Conservation (phyloP, 345 rosid genomes). For the Salix suchowensis region DNA sequence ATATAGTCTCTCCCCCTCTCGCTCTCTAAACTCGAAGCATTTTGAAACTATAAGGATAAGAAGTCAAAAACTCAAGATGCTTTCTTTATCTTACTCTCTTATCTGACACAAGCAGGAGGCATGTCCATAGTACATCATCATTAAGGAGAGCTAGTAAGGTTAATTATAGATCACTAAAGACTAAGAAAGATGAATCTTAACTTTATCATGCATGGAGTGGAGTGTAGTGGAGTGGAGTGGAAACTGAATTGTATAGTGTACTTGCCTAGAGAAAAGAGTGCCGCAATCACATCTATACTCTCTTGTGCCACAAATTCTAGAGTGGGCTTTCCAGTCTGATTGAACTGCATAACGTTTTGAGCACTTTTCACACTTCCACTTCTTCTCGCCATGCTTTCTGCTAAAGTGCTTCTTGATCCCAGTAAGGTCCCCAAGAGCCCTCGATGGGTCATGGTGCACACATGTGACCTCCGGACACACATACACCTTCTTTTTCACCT, state of each 20-base stretch:
- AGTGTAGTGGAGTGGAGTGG: background rate
- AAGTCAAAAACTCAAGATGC: background rate
- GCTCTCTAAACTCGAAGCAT: background rate
- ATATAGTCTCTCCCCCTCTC: background rate
- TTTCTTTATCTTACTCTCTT: background rate
- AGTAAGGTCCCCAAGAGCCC: constrained; percentile 66
- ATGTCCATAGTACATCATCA: background rate
- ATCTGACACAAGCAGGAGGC: background rate
- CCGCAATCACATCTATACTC: constrained; percentile 63
- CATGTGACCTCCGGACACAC: constrained; percentile 53
- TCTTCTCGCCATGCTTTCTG: constrained; percentile 65
- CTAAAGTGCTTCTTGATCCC: constrained; percentile 60
- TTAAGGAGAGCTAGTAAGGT: background rate
- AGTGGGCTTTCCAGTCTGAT: constrained; percentile 68
- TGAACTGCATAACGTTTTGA: constrained; percentile 58
- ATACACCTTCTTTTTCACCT: constrained; percentile 49
- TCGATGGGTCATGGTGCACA: constrained; percentile 52
- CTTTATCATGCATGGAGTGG: background rate
- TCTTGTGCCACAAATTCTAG: constrained; percentile 60
- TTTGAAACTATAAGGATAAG: background rate
- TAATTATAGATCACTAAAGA: background rate
- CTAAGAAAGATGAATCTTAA: background rate
- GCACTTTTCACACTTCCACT: constrained; percentile 65
- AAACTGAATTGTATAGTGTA: background rate
- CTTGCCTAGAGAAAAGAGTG: constrained; percentile 56